These are phyloP conservation scores for Xerocomellus chrysenteron DNA, from an alignment of 768 basidiomycete genomes.

Conservation along the genomic window DNA sequence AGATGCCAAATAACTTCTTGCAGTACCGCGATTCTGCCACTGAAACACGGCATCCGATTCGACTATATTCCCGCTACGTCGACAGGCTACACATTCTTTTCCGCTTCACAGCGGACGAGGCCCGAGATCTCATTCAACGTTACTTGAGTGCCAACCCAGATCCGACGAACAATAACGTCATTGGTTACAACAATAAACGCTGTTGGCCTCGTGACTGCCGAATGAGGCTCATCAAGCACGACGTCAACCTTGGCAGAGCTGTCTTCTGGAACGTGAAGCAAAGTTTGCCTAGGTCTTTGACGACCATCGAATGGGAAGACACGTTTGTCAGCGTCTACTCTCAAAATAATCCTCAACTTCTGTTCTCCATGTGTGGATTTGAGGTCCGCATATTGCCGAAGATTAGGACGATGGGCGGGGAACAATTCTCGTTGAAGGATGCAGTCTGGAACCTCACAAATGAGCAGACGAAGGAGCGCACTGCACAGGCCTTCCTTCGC, in stretches of 20 bases:
- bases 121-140: slow-evolving; percentile 95
- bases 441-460: slow-evolving; percentile 97
- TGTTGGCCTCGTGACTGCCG: slow-evolving; percentile 99
- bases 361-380: slow-evolving; percentile 99
- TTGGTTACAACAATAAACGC: slow-evolving; percentile 98
- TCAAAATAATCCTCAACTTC: slow-evolving; percentile 93
- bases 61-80: slow-evolving; percentile 95
- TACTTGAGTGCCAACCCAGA: slow-evolving; percentile 98
- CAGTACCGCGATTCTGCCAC: slow-evolving; percentile 95
- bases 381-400: slow-evolving; percentile 97
- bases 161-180: slow-evolving; percentile 98
- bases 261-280: slow-evolving; percentile 99
- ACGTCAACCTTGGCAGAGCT: slow-evolving; percentile 96
- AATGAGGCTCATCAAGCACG: slow-evolving; percentile 99
- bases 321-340: slow-evolving; percentile 97
- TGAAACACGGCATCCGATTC: slow-evolving; percentile 96
- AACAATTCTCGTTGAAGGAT: slow-evolving; percentile 95
- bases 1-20: slow-evolving; percentile 97
- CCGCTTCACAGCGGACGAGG: slow-evolving; percentile 96
- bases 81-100: slow-evolving; percentile 95
- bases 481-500: slow-evolving; percentile 95
- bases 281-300: slow-evolving; percentile 89
- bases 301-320: slow-evolving; percentile 99
- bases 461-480: slow-evolving; percentile 95
- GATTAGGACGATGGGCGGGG: slow-evolving; percentile 91